These are phyloP conservation scores for Globisporangium heterothallicum DNA, from an alignment of 352 stramenopile genomes.

Conservation along the genomic window DNA sequence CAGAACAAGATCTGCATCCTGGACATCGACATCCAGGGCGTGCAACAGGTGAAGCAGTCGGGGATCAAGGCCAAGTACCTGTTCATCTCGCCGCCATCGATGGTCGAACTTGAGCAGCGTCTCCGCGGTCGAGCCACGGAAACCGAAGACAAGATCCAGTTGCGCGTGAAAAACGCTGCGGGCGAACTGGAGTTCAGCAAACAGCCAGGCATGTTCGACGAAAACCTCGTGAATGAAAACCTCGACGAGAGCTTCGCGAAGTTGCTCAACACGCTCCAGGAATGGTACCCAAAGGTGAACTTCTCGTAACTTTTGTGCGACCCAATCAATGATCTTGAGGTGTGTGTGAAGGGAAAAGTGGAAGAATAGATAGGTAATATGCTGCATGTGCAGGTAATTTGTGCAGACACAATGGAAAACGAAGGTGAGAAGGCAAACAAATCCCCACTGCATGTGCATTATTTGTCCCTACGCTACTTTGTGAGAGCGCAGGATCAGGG, in stretches of 20 bases:
- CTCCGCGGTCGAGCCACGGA: conserved; percentile 94
- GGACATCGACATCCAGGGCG: conserved; percentile 98
- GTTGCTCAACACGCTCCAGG: conserved; percentile 59
- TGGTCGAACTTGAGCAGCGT: conserved; percentile 92
- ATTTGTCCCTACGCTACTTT: not conserved
- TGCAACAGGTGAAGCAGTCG: conserved; percentile 90
- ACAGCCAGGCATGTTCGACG: conserved; percentile 82
- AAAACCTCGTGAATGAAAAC: conserved; percentile 86
- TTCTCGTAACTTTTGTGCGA: conserved; percentile 27
- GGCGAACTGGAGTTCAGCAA: conserved; percentile 91
- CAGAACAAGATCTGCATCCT: conserved; percentile 97
- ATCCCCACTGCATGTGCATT: not conserved
- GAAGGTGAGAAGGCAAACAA: not conserved
- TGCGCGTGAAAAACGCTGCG: conserved; percentile 90
- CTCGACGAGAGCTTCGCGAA: conserved; percentile 77
- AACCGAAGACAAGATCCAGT: conserved; percentile 93
- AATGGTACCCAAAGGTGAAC: conserved; percentile 69
- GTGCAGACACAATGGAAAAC: not conserved
- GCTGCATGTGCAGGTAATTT: not conserved
- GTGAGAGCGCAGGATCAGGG: not conserved
- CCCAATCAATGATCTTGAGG: not conserved
- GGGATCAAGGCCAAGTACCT: conserved; percentile 91
- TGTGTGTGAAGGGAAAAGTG: not conserved
- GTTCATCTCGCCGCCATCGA: conserved; percentile 95
- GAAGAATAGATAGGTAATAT: conserved; percentile 1